A percentile compares a stretch with the other conserved stretches of the same genome.
phyloP scores from a whole-genome alignment of 345 rosid species.

The Eucalyptus globulus region DNA sequence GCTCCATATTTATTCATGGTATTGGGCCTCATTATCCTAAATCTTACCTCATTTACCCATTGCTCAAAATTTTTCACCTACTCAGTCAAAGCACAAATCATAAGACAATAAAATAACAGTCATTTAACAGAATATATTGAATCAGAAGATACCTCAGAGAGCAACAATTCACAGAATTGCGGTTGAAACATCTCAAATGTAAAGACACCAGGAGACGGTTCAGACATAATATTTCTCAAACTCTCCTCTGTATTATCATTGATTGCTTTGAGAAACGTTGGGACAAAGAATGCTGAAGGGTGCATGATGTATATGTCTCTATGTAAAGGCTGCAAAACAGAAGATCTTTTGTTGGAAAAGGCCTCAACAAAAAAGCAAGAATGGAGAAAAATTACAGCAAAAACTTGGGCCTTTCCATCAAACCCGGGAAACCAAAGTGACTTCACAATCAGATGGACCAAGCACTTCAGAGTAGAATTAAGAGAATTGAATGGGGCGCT shows the following conservation, averaged over 20 bases:
- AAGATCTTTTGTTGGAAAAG: neutral
- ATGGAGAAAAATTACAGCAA: neutral
- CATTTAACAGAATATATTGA: neutral
- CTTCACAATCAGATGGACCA: neutral
- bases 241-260: conserved; percentile 44
- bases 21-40: conserved; percentile 88
- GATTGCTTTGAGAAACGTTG: conserved; percentile 66
- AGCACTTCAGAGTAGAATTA: neutral
- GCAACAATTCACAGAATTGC: conserved; percentile 56
- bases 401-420: neutral
- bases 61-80: conserved; percentile 84
- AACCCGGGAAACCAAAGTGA: neutral
- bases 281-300: conserved; percentile 44
- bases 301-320: conserved; percentile 53
- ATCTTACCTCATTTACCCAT: conserved; percentile 66
- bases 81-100: conserved; percentile 22
- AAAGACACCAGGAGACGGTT: conserved; percentile 55
- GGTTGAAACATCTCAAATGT: conserved; percentile 86
- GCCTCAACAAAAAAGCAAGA: neutral
- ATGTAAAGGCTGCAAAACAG: conserved; percentile 52
- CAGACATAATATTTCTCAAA: conserved; percentile 49
- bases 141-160: conserved; percentile 54
- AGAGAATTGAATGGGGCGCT: neutral
- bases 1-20: conserved; percentile 93
- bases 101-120: neutral